phyloP scores from a whole-genome alignment of 225 moss, liverwort and hornwort species.

The Climacium dendroides region DNA sequence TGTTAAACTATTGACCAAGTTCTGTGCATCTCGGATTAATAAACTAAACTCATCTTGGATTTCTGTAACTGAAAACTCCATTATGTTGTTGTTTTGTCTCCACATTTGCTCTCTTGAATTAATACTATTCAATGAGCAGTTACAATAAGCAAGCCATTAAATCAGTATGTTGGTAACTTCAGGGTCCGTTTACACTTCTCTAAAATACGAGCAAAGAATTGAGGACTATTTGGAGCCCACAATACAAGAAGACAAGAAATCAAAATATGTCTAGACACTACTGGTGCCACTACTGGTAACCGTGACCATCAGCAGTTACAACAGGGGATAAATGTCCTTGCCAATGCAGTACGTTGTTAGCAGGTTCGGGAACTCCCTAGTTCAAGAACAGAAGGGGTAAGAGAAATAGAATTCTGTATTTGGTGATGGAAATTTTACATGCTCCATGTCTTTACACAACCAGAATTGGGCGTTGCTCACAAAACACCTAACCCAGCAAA shows the following conservation, averaged over 20 bases:
- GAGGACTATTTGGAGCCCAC: neutral
- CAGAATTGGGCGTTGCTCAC: constrained; percentile 7
- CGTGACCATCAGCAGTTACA: neutral
- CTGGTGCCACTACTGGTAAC: neutral
- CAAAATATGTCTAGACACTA: neutral
- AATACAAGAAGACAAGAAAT: neutral
- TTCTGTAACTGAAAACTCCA: neutral
- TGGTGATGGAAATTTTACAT: constrained; percentile 18
- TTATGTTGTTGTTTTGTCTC: neutral
- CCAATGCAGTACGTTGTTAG: neutral
- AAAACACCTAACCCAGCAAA: constrained; percentile 1
- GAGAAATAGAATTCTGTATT: constrained; percentile 3
- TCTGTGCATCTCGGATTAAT: neutral
- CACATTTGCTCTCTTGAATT: neutral
- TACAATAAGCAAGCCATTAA: neutral
- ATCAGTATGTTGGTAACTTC: neutral
- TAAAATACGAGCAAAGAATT: neutral
- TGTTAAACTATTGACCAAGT: neutral
- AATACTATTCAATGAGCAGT: neutral
- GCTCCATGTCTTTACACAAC: constrained; percentile 19
- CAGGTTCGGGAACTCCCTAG: neutral
- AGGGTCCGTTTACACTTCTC: neutral
- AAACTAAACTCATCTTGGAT: neutral
- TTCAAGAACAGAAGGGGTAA: neutral
- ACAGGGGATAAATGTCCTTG: neutral